A percentile compares a stretch with the other conserved stretches of the same genome.
Conservation (phyloP, 2,329 filamentous ascomycete genomes). For the Chaetoscypha palmicola region DNA sequence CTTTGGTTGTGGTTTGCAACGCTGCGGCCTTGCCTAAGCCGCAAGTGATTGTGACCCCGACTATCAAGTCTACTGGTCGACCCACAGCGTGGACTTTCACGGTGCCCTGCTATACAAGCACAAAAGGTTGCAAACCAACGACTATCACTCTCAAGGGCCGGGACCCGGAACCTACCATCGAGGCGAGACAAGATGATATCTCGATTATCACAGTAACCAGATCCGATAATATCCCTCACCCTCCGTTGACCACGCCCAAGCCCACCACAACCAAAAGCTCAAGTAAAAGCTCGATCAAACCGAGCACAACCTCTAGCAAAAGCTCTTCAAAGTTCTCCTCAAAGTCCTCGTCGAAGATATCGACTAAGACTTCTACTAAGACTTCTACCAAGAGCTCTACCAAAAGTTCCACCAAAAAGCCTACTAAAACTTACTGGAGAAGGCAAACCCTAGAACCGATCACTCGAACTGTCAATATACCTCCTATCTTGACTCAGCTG, state of each 20-base stretch:
- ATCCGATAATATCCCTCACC: not conserved
- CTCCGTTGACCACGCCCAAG: not conserved
- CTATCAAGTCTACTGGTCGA: not conserved
- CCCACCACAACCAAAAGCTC: not conserved
- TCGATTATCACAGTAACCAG: not conserved
- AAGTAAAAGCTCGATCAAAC: not conserved
- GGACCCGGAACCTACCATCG: not conserved
- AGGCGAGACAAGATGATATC: constrained; percentile 1
- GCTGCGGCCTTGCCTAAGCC: constrained; percentile 16
- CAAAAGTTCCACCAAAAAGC: no score
- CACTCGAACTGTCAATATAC: no score
- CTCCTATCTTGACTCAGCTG: no score
- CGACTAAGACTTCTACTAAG: no score
- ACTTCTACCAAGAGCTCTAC: no score
- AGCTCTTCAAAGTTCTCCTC: no score
- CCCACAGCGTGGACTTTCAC: constrained; percentile 2
- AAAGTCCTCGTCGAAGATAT: no score
- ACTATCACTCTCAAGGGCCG: not conserved
- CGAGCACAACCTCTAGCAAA: not conserved
- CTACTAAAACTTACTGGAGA: no score
- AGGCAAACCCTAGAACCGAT: no score
- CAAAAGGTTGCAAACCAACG: constrained; percentile 5
- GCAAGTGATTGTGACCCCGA: constrained; percentile 1
- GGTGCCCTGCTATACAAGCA: constrained; percentile 3
- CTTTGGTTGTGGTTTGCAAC: constrained; percentile 10